These are phyloP conservation scores for Lolium rigidum DNA, from an alignment of 176 grass and related monocot species.

Conservation along the genomic window DNA sequence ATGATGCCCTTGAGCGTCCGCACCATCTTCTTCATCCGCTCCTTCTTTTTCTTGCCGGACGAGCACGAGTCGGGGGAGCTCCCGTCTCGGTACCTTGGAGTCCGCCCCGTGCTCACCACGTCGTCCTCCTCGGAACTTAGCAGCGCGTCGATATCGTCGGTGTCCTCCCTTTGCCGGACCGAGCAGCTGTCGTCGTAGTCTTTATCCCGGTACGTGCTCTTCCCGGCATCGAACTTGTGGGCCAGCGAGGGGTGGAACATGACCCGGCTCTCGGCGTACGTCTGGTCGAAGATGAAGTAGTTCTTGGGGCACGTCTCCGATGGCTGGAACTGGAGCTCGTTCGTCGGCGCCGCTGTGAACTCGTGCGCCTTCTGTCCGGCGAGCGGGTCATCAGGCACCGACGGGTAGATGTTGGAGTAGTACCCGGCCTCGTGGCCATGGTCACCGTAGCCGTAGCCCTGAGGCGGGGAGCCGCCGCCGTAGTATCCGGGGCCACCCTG, in stretches of 20 bases:
- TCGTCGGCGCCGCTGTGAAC: slow-evolving; percentile 59
- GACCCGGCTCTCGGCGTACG: slow-evolving; percentile 67
- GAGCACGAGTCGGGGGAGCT: slow-evolving; percentile 86
- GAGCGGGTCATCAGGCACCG: slow-evolving; percentile 58
- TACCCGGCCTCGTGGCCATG: slow-evolving; percentile 41
- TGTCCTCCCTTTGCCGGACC: slow-evolving; percentile 67
- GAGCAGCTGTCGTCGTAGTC: slow-evolving; percentile 36
- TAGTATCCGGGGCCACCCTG: slow-evolving; percentile 64
- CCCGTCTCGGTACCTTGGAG: slow-evolving; percentile 51
- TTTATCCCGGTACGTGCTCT: slow-evolving; percentile 34
- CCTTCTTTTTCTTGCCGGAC: slow-evolving; percentile 55
- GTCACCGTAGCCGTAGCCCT: slow-evolving; percentile 52
- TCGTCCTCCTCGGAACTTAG: slow-evolving; percentile 91
- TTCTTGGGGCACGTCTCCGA: slow-evolving; percentile 91
- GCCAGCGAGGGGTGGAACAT: slow-evolving; percentile 91
- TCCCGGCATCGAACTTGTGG: slow-evolving; percentile 55
- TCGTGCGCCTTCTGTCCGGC: slow-evolving; percentile 56
- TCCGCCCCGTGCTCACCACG: slow-evolving; percentile 79
- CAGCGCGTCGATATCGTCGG: slow-evolving; percentile 83
- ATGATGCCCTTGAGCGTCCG: slow-evolving; percentile 68
- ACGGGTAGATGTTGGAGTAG: slow-evolving; percentile 50
- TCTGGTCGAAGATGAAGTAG: slow-evolving; percentile 98
- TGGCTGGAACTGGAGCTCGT: slow-evolving; percentile 85
- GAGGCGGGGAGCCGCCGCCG: slow-evolving; percentile 55
- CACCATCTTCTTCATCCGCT: slow-evolving; percentile 78